Evolutionary conservation across 2,329 filamentous ascomycete genomes (phyloP).

Genomic region (Nigrospora oryzae): DNA sequence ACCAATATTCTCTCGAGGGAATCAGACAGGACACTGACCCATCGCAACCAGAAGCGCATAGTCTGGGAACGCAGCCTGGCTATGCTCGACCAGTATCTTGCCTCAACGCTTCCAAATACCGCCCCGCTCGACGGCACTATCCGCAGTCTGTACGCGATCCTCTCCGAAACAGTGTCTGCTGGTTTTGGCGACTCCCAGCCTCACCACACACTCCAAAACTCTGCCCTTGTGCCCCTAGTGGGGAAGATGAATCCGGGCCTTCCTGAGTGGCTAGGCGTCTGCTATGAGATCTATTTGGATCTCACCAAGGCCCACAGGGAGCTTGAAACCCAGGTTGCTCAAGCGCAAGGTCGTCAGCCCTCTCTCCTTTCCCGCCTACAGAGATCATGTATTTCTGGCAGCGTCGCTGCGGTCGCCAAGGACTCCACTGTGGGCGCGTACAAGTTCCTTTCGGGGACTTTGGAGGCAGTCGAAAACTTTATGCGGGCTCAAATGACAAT

Average conservation of each 20-base stretch:
- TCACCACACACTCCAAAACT: conserved; percentile 52
- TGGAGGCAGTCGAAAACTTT: conserved; percentile 34
- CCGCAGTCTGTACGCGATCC: not conserved
- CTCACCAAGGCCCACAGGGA: conserved; percentile 31
- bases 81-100: not conserved
- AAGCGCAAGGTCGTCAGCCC: conserved; percentile 37
- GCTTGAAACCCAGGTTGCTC: conserved; percentile 31
- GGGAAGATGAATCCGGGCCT: conserved; percentile 22
- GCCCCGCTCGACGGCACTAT: not conserved
- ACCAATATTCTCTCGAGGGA: not conserved
- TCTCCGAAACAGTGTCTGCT: not conserved
- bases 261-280: conserved; percentile 40
- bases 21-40: not conserved
- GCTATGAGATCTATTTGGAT: conserved; percentile 41
- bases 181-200: conserved; percentile 38
- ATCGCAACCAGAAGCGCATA: not conserved
- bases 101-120: not conserved
- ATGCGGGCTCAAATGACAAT: conserved; percentile 22
- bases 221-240: conserved; percentile 38
- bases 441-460: conserved; percentile 37
- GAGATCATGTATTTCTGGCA: conserved; percentile 45
- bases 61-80: not conserved
- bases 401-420: conserved; percentile 47
- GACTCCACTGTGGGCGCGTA: conserved; percentile 51
- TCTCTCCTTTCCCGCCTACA: conserved; percentile 52